Evolutionary conservation across 306 rosid genomes (phyloP).

Genomic region (Ormosia emarginata): DNA sequence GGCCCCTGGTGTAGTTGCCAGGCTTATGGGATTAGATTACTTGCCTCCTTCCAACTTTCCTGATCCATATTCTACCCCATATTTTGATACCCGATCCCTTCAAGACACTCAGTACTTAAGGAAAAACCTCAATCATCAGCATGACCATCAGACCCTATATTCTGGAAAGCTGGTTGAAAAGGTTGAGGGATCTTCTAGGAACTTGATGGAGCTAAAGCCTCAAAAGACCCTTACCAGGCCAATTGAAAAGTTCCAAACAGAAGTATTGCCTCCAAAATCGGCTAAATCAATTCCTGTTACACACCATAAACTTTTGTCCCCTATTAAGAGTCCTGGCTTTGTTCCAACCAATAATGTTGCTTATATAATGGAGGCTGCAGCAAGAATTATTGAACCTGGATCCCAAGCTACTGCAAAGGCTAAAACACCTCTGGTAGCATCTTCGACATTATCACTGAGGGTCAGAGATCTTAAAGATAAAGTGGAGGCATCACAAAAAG

Average conservation of each 20-base stretch:
- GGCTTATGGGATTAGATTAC: constrained; percentile 93
- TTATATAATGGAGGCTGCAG: constrained; percentile 96
- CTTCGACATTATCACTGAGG: constrained; percentile 67
- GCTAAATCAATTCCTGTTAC: constrained; percentile 88
- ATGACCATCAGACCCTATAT: constrained; percentile 49
- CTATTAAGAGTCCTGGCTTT: constrained; percentile 79
- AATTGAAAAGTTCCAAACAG: constrained; percentile 88
- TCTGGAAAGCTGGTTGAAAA: constrained; percentile 56
- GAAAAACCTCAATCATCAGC: constrained; percentile 43
- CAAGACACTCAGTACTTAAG: constrained; percentile 50
- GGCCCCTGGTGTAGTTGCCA: constrained; percentile 82
- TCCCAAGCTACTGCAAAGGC: constrained; percentile 50
- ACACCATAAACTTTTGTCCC: constrained; percentile 91
- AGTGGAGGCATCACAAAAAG: constrained; percentile 63
- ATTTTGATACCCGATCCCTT: constrained; percentile 69
- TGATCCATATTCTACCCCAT: constrained; percentile 62
- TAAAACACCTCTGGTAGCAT: constrained; percentile 46
- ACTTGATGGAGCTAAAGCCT: constrained; percentile 48
- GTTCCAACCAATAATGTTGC: constrained; percentile 74
- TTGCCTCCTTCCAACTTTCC: constrained; percentile 63
- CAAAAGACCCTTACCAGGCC: constrained; percentile 58
- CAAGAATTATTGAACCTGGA: constrained; percentile 80
- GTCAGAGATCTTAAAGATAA: constrained; percentile 76
- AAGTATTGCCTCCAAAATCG: constrained; percentile 90
- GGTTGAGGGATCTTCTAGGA: constrained; percentile 46